These are phyloP conservation scores for Epicoccum nigrum DNA, from an alignment of 2,329 filamentous ascomycete species.

Conservation along the genomic window DNA sequence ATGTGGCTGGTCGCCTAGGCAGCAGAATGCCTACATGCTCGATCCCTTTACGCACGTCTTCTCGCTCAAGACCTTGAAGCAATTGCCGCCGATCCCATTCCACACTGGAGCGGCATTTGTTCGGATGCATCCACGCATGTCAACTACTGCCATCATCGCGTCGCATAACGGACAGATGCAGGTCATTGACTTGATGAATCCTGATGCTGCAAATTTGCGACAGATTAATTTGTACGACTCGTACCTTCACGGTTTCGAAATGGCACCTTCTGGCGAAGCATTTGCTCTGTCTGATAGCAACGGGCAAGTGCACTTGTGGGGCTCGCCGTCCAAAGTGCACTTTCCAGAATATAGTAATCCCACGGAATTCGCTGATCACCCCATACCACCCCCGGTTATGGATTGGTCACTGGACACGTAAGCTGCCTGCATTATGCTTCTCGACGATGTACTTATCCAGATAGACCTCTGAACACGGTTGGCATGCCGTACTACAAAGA, in stretches of 20 bases:
- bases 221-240: constrained; percentile 76
- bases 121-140: constrained; percentile 93
- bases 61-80: constrained; percentile 87
- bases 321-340: constrained; percentile 81
- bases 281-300: constrained; percentile 81
- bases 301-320: constrained; percentile 84
- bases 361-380: constrained; percentile 72
- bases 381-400: constrained; percentile 64
- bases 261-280: constrained; percentile 86
- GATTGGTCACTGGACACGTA: constrained; percentile 76
- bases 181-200: constrained; percentile 93
- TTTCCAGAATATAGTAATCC: constrained; percentile 83
- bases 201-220: constrained; percentile 82
- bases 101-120: constrained; percentile 93
- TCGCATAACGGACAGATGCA: constrained; percentile 94
- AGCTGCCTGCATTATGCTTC: constrained; percentile 35
- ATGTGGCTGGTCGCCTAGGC: constrained; percentile 88
- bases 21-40: constrained; percentile 78
- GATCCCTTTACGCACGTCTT: constrained; percentile 96
- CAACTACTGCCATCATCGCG: constrained; percentile 91
- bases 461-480: constrained; percentile 77
- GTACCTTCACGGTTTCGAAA: constrained; percentile 79
- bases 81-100: constrained; percentile 88
- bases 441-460: constrained; percentile 7
- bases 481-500: constrained; percentile 96